Conservation (phyloP, 331 rosid genomes). For the Dryas integrifolia region DNA sequence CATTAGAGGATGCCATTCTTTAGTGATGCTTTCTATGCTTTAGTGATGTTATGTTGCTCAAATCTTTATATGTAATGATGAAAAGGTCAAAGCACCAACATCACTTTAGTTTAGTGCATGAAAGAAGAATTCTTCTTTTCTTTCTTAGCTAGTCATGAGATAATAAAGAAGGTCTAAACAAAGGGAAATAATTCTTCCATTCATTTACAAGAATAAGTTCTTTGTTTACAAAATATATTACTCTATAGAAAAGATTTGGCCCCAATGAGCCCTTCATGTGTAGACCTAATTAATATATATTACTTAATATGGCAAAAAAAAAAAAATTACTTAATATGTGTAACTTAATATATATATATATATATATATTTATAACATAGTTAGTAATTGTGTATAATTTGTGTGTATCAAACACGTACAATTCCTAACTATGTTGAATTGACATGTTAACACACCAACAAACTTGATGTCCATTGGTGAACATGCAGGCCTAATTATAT, state of each 20-base stretch:
- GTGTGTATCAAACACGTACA: too few relatives aligned
- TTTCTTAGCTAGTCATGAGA: neutral
- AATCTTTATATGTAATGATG: conserved; percentile 25
- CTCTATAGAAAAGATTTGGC: neutral
- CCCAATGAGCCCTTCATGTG: neutral
- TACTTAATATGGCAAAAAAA: too few relatives aligned
- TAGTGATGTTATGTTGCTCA: neutral
- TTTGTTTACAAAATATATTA: neutral
- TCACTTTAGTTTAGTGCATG: conserved; percentile 25
- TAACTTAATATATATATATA: too few relatives aligned
- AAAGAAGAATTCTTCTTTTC: neutral
- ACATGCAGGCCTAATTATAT: conserved; percentile 11
- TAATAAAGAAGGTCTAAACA: conserved; percentile 2
- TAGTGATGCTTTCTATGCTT: conserved; percentile 8
- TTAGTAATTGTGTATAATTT: too few relatives aligned
- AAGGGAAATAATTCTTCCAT: neutral
- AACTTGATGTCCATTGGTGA: conserved; percentile 6
- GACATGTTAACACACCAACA: conserved; percentile 4
- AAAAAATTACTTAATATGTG: too few relatives aligned
- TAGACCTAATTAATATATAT: too few relatives aligned
- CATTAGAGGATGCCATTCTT: conserved; percentile 9
- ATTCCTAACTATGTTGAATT: neutral
- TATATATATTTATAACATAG: too few relatives aligned
- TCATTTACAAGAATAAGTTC: conserved; percentile 25
- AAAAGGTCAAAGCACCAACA: conserved; percentile 27